Percentiles rank a stretch among this genome's conserved stretches.
Conservation (phyloP, 2,329 filamentous ascomycete genomes). For the Colletotrichum navitas region DNA sequence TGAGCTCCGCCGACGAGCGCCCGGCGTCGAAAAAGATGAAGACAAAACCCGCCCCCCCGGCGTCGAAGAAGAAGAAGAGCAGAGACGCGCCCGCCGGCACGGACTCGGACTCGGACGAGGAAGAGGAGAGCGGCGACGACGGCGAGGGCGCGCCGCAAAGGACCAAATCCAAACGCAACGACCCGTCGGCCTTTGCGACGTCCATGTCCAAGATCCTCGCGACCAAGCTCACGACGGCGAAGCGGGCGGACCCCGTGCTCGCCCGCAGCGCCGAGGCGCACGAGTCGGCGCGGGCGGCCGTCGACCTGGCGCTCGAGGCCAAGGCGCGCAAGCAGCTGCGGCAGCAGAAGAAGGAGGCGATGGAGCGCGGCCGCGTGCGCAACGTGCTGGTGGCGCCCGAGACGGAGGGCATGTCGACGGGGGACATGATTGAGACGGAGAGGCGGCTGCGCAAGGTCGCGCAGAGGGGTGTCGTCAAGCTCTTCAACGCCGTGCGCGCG, state of each 20-base stretch:
- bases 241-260: slow-evolving; percentile 90
- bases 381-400: slow-evolving; percentile 79
- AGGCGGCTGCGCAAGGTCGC: slow-evolving; percentile 86
- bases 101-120: slow-evolving; percentile 50
- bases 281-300: slow-evolving; percentile 77
- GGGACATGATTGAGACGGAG: slow-evolving; percentile 77
- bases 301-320: slow-evolving; percentile 82
- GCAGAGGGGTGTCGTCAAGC: slow-evolving; percentile 91
- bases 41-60: slow-evolving; percentile 39
- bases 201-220: slow-evolving; percentile 94
- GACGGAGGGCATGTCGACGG: slow-evolving; percentile 58
- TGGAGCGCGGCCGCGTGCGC: slow-evolving; percentile 89
- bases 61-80: slow-evolving; percentile 43
- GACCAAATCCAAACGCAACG: slow-evolving; percentile 85
- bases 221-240: slow-evolving; percentile 86
- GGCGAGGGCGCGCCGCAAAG: slow-evolving; percentile 54
- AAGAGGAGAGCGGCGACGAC: slow-evolving; percentile 46
- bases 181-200: slow-evolving; percentile 90
- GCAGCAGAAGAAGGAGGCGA: slow-evolving; percentile 81
- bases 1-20: slow-evolving; percentile 54
- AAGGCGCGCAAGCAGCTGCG: slow-evolving; percentile 85
- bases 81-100: slow-evolving; percentile 41
- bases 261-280: slow-evolving; percentile 83
- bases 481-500: slow-evolving; percentile 95
- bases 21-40: slow-evolving; percentile 48